Conservation (phyloP, 129 eudicot species). For the Ambrosia artemisiifolia region DNA sequence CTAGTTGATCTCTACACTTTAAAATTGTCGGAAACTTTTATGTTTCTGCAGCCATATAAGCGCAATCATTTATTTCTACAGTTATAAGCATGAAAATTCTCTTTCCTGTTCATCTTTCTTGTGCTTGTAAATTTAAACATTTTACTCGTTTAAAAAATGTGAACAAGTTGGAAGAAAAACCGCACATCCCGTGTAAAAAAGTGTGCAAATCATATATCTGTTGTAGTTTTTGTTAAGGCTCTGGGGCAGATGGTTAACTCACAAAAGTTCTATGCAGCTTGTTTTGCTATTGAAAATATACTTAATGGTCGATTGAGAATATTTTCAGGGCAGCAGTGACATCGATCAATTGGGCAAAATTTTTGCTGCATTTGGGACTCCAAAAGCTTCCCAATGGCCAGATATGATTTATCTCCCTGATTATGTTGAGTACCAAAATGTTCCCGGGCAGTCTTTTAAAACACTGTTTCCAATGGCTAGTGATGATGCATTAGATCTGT, state of each 20-base stretch:
- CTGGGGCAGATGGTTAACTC: background rate
- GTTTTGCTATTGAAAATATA: conserved; percentile 7
- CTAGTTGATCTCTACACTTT: background rate
- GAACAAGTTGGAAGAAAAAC: background rate
- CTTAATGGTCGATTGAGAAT: background rate
- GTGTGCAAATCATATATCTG: background rate
- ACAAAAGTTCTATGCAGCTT: background rate
- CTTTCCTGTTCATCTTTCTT: background rate
- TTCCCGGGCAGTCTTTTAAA: conserved; percentile 72
- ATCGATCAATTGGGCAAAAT: conserved; percentile 95
- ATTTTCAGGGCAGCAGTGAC: conserved; percentile 82
- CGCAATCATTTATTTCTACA: background rate
- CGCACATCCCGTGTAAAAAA: background rate
- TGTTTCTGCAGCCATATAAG: background rate
- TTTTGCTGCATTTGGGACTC: conserved; percentile 94
- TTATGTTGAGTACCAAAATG: conserved; percentile 86
- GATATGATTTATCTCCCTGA: conserved; percentile 92
- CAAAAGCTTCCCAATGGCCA: conserved; percentile 90
- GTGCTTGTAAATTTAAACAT: background rate
- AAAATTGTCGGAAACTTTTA: no score
- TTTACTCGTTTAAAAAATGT: background rate
- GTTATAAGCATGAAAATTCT: background rate
- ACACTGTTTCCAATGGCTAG: conserved; percentile 92
- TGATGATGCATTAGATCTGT: conserved; percentile 86
- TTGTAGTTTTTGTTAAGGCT: background rate